phyloP scores from a whole-genome alignment of 2,329 filamentous ascomycete species.

The Colletotrichum siamense region DNA sequence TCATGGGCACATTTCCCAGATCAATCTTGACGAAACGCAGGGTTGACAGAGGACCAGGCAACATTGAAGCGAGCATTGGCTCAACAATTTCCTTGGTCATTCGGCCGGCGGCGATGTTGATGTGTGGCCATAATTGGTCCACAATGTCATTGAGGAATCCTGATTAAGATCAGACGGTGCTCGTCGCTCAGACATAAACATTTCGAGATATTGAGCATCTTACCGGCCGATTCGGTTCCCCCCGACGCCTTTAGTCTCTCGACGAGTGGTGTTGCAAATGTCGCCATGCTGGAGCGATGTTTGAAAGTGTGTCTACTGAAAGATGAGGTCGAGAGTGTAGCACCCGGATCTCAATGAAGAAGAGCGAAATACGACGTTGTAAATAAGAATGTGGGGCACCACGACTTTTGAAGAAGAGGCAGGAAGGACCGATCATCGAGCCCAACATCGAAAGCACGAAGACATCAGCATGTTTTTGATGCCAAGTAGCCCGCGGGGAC shows the following conservation, averaged over 20 bases:
- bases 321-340: not conserved
- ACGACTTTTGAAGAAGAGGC: not conserved
- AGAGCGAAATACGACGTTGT: not conserved
- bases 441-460: not conserved
- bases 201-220: not conserved
- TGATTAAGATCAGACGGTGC: not conserved
- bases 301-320: not conserved
- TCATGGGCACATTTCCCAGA: conserved; percentile 45
- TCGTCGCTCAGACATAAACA: not conserved
- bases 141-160: conserved; percentile 55
- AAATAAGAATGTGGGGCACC: not conserved
- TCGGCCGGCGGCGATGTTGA: conserved; percentile 45
- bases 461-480: not conserved
- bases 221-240: conserved; percentile 43
- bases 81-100: conserved; percentile 53
- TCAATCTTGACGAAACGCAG: conserved; percentile 52
- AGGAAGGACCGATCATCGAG: not conserved
- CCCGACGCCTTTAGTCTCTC: conserved; percentile 45
- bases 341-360: not conserved
- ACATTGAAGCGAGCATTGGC: conserved; percentile 50
- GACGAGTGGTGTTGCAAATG: conserved; percentile 35
- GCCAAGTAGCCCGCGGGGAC: not conserved
- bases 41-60: conserved; percentile 47
- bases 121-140: conserved; percentile 54
- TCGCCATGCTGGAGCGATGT: conserved; percentile 27